Evolutionary conservation across 2,329 filamentous ascomycete genomes (phyloP), one percentile per base, ranked within the genome.

Genomic region (Teratosphaeria gauchensis): DNA sequence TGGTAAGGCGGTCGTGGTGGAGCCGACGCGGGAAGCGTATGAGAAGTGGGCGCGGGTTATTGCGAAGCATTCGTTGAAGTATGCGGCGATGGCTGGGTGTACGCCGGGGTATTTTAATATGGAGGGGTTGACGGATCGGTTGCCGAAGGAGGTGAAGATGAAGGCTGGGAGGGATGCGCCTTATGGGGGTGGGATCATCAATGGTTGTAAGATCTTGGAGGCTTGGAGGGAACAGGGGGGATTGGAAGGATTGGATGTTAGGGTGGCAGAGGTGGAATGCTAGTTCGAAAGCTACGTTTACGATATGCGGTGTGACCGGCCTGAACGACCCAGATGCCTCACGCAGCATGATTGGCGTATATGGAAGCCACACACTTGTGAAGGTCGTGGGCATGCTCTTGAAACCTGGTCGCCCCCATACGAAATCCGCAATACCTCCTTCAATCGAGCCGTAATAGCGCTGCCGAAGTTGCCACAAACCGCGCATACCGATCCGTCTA

Each of bases 1-100:
- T 31, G 61, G 61, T 5, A 53, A 55, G 8, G 63, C 57, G 51
- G 55, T 63, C 1, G 67, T 72, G 1, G 58, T 82, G 32, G 80
- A 84, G 65, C 74, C 78, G 1, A 78, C 74, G 0, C 56, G 58
- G 2, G 73, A 75, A 28, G 80, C 74, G 0, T 78, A 81, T 64
- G 75, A 81, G 56, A 74, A 68, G 2, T 84, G 80, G 79, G 70
- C 74, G 0, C 63, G 64, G 28, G 64, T 70, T 54, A 73, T 79
- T 51, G 65, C 78, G 64, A 66, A 66, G 55, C 71, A 73, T 1
- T 77, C 77, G 0, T 69, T 68, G 7, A 72, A 73, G 31, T 74
- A 77, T 46, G 73, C 74, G 0, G 71, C 72, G 7, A 58, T 79
- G 21, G 66, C 68, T 4, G 73, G 78, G 14, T 85, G 82, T 46